Conservation (phyloP, 2,329 filamentous ascomycete genomes). For the Colletotrichum trifolii region DNA sequence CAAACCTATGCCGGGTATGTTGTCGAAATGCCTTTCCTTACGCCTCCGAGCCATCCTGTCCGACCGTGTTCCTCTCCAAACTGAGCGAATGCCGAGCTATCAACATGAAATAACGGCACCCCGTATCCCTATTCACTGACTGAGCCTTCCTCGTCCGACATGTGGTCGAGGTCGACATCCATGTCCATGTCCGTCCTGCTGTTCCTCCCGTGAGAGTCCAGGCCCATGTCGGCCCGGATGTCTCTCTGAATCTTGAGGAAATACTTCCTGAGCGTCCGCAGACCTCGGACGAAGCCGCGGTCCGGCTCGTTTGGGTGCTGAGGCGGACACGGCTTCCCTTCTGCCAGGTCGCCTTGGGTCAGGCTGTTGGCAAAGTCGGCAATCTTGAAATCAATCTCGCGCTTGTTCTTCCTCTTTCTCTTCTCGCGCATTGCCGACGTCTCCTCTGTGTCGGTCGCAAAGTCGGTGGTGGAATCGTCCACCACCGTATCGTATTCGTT, state of each 20-base stretch:
- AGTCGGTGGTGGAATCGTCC: slow-evolving; percentile 69
- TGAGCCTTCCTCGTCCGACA: slow-evolving; percentile 36
- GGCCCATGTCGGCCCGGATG: slow-evolving; percentile 65
- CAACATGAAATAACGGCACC: slow-evolving; percentile 17
- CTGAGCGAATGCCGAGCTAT: slow-evolving; percentile 19
- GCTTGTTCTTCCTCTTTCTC: slow-evolving; percentile 60
- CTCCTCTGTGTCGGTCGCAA: slow-evolving; percentile 69
- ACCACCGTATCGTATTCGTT: slow-evolving; percentile 61
- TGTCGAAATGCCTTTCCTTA: slow-evolving; percentile 35
- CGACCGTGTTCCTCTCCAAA: background rate
- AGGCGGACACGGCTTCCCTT: slow-evolving; percentile 79
- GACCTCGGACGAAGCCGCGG: slow-evolving; percentile 86
- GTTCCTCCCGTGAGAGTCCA: slow-evolving; percentile 49
- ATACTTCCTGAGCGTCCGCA: slow-evolving; percentile 82
- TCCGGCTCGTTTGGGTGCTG: slow-evolving; percentile 84
- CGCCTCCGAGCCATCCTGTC: slow-evolving; percentile 13
- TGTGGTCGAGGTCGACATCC: slow-evolving; percentile 25
- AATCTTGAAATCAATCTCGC: slow-evolving; percentile 91
- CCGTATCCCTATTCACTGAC: slow-evolving; percentile 24
- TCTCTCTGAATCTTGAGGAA: slow-evolving; percentile 90
- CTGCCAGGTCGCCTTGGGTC: slow-evolving; percentile 81
- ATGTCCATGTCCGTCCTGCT: slow-evolving; percentile 31
- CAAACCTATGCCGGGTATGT: slow-evolving; percentile 36
- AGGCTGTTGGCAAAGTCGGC: slow-evolving; percentile 99
- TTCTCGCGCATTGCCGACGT: slow-evolving; percentile 49